Evolutionary conservation across 768 basidiomycete species (phyloP), one percentile per base, ranked within the genome.

Genomic region (Rhizopogon roseolus): DNA sequence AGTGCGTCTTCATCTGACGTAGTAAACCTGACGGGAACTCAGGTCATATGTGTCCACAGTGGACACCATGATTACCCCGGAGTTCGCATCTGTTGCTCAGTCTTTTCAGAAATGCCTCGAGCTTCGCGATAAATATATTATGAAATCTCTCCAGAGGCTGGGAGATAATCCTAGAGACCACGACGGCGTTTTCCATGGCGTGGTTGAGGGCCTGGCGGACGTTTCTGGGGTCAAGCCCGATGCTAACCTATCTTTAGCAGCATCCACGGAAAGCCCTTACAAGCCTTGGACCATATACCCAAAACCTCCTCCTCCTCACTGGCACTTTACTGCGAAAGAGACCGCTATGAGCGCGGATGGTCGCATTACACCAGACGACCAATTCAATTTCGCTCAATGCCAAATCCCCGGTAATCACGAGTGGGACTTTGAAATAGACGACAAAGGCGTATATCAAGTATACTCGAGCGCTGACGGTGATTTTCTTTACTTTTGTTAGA

Each of bases 161-260:
- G 97, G 96, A 2, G 97, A 98, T 71, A 90, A 98, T 68, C 97
- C 97, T 0, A 79, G 82, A 57, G 93, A 98, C 68, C 82, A 95
- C 67, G 97, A 98, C 59, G 89, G 84, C 0, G 60, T 74, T 11
- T 94, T 95, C 64, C 71, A 73, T 4, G 86, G 89, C 13, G 72
- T 95, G 54, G 73, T 78, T n/a, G 76, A 85, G 56, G 76, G 79
- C 39, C 66, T 76, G 58, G 77, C 84, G 0, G 84, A 83, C 49
- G 83, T 89, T 3, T 78, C 79, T 22, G 84, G 90, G 8, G 78
- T 88, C 6, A 79, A 81, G 27, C 84, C 88, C 1, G 83, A 90
- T 60, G 78, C 73, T 11, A 73, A 81, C 48, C 65, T 72, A 29
- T 45, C 62, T 7, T 48, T 60, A 13, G 57, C 60, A 27, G 67